Evolutionary conservation across 805 yeast genomes (phyloP), one percentile per base, ranked within the genome.

Genomic region (Geotrichum ghanense): DNA sequence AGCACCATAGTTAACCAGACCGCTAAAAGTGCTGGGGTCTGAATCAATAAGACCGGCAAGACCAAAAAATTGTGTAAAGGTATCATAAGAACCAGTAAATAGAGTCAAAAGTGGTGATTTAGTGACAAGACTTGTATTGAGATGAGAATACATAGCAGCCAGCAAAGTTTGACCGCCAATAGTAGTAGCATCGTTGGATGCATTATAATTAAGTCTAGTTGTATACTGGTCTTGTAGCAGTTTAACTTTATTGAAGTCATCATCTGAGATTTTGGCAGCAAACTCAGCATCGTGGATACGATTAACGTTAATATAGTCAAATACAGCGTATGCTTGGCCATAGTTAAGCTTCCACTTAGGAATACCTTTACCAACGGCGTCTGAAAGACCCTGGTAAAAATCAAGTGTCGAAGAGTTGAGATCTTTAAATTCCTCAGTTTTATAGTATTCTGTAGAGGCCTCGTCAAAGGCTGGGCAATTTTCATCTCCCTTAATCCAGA

Each of bases 1-100:
- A 12, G 74, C 56, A 40, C 73, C 76, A 53, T 72, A 73, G 41
- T 66, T 64, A 49, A 75, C 73, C 66, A 72, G 65, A 20, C 74
- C 73, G 14, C 70, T 68, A 59, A 72, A 73, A 26, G 51, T 52
- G 45, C 63, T 55, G 46, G 57, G 65, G 25, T 63, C 58, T n/a
- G 56, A 58, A 22, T 53, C 41, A 51, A 64, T 57, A 49, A 72
- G 52, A 23, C 64, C 64, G 43, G 68, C 42, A 24, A 69, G 47
- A 45, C 67, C 69, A 42, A 59, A 61, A 37, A 68, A 49, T 55
- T 67, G 71, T 61, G 59, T 68, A 67, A 72, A 69, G 45, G 63
- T 64, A 56, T 68, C 68, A 61, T 55, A 73, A 3, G 76, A 66
- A 37, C 76, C 76, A 12, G 73, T 70, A 53, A 66, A 60, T 54